phyloP scores from a whole-genome alignment of 495 filamentous ascomycete species.

The Penicillium turbatum region DNA sequence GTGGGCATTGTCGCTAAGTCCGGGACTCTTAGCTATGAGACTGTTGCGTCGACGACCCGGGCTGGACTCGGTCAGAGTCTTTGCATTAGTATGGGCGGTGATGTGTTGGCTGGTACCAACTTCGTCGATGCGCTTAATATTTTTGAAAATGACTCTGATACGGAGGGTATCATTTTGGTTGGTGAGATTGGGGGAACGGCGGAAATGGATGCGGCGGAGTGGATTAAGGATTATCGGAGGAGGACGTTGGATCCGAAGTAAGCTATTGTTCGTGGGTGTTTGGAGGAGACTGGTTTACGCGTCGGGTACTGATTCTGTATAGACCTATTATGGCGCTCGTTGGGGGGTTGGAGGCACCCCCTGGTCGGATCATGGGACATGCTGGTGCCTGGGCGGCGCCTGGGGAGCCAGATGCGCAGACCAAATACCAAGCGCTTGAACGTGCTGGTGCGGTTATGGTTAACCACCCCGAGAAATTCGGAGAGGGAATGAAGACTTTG shows the following conservation, averaged over 20 bases:
- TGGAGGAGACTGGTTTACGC: no score
- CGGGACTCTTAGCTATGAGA: slow-evolving; percentile 84
- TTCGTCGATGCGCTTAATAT: slow-evolving; percentile 72
- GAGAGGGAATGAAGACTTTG: slow-evolving; percentile 61
- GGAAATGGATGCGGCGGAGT: slow-evolving; percentile 77
- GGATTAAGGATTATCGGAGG: slow-evolving; percentile 65
- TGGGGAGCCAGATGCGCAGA: slow-evolving; percentile 60
- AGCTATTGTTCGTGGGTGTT: slow-evolving; percentile 17
- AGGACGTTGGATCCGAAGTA: slow-evolving; percentile 63
- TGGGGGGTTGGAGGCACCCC: slow-evolving; percentile 61
- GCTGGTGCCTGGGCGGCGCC: slow-evolving; percentile 71
- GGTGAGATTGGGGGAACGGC: slow-evolving; percentile 83
- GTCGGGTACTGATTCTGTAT: slow-evolving; percentile 2
- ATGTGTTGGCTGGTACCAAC: slow-evolving; percentile 76
- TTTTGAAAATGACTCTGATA: slow-evolving; percentile 70
- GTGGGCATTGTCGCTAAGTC: slow-evolving; percentile 86
- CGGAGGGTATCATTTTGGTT: slow-evolving; percentile 75
- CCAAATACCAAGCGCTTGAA: slow-evolving; percentile 66
- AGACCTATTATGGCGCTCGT: slow-evolving; percentile 80
- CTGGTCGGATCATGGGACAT: slow-evolving; percentile 81
- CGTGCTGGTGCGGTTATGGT: slow-evolving; percentile 70
- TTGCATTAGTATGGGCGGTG: slow-evolving; percentile 84
- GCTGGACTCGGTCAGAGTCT: slow-evolving; percentile 81
- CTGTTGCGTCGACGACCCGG: slow-evolving; percentile 76
- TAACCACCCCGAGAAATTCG: slow-evolving; percentile 78